Conservation (phyloP, 2,329 filamentous ascomycete genomes). For the Pyrenochaeta sp. region DNA sequence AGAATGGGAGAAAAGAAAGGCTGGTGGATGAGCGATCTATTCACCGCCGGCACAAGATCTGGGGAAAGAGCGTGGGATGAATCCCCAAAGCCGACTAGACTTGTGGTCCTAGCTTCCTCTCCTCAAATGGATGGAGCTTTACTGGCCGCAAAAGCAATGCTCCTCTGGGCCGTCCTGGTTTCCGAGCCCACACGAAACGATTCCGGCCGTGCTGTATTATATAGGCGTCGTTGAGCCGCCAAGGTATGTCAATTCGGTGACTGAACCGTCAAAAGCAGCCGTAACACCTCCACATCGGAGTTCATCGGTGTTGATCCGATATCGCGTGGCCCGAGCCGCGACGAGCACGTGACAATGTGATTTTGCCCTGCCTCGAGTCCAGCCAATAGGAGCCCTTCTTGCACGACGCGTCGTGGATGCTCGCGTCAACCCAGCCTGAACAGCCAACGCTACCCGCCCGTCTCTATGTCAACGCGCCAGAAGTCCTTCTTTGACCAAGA, state of each 20-base stretch:
- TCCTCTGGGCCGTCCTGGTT: constrained; percentile 6
- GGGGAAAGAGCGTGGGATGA: constrained; percentile 45
- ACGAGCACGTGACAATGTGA: constrained; percentile 22
- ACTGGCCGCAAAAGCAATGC: constrained; percentile 18
- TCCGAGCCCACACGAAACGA: constrained; percentile 1
- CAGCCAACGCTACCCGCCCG: constrained; percentile 13
- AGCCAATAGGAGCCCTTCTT: constrained; percentile 9
- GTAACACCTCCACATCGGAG: not conserved
- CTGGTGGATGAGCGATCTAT: constrained; percentile 20
- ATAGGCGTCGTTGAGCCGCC: not conserved
- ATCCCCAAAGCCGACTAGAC: constrained; percentile 17
- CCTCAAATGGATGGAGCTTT: constrained; percentile 25
- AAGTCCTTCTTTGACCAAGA: constrained; percentile 63
- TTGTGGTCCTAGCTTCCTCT: constrained; percentile 26
- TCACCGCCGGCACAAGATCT: constrained; percentile 32
- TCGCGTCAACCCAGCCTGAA: constrained; percentile 16
- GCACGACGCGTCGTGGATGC: constrained; percentile 21
- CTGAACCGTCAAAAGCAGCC: constrained; percentile 1
- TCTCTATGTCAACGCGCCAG: constrained; percentile 57
- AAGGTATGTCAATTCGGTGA: constrained; percentile 9
- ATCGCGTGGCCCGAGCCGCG: constrained; percentile 6
- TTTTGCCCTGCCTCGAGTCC: not conserved
- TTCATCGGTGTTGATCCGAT: constrained; percentile 3
- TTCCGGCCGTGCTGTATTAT: not conserved
- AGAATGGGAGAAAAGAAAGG: constrained; percentile 20